Evolutionary conservation across 768 basidiomycete genomes (phyloP).

Genomic region (Leccinellum rugosiceps): DNA sequence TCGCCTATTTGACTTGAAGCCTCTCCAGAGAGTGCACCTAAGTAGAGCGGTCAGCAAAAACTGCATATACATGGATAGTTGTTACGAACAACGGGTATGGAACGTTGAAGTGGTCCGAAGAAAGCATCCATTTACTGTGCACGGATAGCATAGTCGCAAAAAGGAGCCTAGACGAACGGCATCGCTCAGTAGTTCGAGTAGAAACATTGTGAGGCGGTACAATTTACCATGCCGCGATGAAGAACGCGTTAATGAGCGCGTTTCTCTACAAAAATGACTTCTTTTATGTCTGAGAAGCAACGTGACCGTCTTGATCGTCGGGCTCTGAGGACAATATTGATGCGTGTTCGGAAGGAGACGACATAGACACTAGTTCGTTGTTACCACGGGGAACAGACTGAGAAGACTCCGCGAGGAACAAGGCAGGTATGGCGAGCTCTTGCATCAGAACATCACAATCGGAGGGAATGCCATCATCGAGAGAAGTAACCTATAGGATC

Average conservation of each 20-base stretch:
- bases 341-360: slow-evolving; percentile 16
- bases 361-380: slow-evolving; percentile 4
- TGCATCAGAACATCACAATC: slow-evolving; percentile 29
- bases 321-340: slow-evolving; percentile 14
- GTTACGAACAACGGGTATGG: slow-evolving; percentile 95
- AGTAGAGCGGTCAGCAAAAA: slow-evolving; percentile 70
- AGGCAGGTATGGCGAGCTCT: slow-evolving; percentile 17
- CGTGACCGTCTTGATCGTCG: slow-evolving; percentile 31
- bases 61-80: slow-evolving; percentile 87
- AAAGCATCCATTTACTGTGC: slow-evolving; percentile 99
- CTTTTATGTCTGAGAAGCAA: slow-evolving; percentile 67
- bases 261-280: slow-evolving; percentile 79
- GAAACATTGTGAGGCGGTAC: neutral
- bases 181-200: slow-evolving; percentile 2
- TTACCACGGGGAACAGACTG: slow-evolving; percentile 1
- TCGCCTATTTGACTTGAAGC: slow-evolving; percentile 61
- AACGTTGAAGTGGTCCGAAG: slow-evolving; percentile 77
- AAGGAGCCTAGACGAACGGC: slow-evolving; percentile 68
- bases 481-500: slow-evolving; percentile 18
- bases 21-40: slow-evolving; percentile 58
- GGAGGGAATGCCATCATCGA: slow-evolving; percentile 3
- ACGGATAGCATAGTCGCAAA: slow-evolving; percentile 89
- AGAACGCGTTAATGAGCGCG: slow-evolving; percentile 72
- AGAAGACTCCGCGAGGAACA: slow-evolving; percentile 13
- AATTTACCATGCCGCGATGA: slow-evolving; percentile 80